These are phyloP conservation scores for Diaporthe sp. DNA, from an alignment of 2,329 filamentous ascomycete genomes.

Conservation along the genomic window DNA sequence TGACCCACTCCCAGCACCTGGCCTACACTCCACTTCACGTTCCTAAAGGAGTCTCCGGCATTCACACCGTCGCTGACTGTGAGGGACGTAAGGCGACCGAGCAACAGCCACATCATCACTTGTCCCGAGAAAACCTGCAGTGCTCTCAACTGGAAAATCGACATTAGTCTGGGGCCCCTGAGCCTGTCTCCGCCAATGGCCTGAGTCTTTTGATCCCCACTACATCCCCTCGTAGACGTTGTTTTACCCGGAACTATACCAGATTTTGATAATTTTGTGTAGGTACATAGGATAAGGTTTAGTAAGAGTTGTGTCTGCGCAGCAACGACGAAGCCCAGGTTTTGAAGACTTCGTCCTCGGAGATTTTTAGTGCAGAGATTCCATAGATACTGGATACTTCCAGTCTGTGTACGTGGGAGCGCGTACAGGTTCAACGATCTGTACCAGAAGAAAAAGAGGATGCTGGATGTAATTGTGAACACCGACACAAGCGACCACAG, in stretches of 20 bases:
- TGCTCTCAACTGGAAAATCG: neutral
- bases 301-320: neutral
- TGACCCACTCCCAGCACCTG: neutral
- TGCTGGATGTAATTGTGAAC: neutral
- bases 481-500: neutral
- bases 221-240: neutral
- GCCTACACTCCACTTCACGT: constrained; percentile 8
- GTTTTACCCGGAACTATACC: neutral
- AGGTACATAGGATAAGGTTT: neutral
- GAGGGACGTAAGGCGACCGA: neutral
- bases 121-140: neutral
- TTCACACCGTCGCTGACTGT: neutral
- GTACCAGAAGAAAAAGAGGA: neutral
- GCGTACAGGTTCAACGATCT: neutral
- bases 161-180: neutral
- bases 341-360: neutral
- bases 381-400: neutral
- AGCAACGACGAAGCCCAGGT: neutral
- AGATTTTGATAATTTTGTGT: neutral
- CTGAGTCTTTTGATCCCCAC: neutral
- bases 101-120: neutral
- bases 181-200: neutral
- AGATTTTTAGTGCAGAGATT: neutral
- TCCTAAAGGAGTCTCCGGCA: neutral
- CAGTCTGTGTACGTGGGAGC: neutral